These are phyloP conservation scores for Aureobasidium sp. DNA, from an alignment of 2,329 filamentous ascomycete species.

Conservation along the genomic window DNA sequence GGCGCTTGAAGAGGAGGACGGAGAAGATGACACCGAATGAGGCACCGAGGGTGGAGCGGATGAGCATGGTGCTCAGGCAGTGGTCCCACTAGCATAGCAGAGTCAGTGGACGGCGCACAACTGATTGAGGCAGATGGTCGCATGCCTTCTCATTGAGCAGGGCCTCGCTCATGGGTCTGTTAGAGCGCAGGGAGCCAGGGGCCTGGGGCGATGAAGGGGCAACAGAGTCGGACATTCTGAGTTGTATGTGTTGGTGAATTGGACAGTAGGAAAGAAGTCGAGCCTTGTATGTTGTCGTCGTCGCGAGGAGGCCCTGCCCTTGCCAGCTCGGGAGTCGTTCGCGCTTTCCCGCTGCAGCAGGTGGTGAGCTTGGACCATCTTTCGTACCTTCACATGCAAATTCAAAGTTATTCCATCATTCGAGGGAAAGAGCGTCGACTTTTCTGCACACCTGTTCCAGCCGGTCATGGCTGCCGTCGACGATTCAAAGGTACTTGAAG, in stretches of 20 bases:
- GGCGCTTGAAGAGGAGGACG: conserved; percentile 93
- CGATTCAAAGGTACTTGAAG: background rate
- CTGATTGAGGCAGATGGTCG: conserved; percentile 4
- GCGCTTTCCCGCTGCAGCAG: conserved; percentile 10
- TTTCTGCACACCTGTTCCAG: background rate
- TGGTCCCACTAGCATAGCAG: conserved; percentile 72
- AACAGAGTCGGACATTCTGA: conserved; percentile 49
- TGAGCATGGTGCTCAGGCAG: conserved; percentile 93
- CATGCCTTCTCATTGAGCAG: conserved; percentile 97
- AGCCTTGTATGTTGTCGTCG: background rate
- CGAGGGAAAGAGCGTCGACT: background rate
- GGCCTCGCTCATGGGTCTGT: conserved; percentile 86
- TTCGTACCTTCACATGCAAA: conserved; percentile 5
- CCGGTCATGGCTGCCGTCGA: conserved; percentile 8
- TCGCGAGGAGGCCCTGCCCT: background rate
- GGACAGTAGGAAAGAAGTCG: background rate
- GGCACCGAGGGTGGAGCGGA: conserved; percentile 91
- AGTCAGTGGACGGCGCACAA: conserved; percentile 12
- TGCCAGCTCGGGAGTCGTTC: conserved; percentile 5
- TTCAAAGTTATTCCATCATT: background rate
- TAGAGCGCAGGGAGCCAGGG: conserved; percentile 57
- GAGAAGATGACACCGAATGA: conserved; percentile 98
- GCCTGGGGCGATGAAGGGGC: conserved; percentile 48
- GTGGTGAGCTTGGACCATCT: conserved; percentile 10
- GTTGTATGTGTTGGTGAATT: conserved; percentile 15